Percentiles rank a stretch among this genome's conserved stretches.
phyloP scores from a whole-genome alignment of 2,329 filamentous ascomycete species.

The Colletotrichum sp. region DNA sequence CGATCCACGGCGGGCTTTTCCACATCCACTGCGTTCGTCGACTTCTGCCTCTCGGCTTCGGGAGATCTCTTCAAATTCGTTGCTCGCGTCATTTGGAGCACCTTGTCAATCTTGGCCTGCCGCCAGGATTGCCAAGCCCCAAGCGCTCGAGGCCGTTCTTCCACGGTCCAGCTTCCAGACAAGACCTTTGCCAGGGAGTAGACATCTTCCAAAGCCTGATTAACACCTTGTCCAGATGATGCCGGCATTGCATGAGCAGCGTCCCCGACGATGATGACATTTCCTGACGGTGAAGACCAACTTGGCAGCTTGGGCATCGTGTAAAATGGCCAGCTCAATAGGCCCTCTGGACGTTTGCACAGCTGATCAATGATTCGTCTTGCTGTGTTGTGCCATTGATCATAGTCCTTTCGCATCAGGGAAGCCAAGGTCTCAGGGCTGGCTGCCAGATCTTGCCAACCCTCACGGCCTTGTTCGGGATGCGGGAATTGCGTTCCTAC shows the following conservation, averaged over 20 bases:
- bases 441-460: background rate
- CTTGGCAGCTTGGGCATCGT: background rate
- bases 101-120: background rate
- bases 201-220: background rate
- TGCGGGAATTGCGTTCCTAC: background rate
- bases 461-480: background rate
- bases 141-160: background rate
- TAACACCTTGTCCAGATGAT: background rate
- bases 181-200: background rate
- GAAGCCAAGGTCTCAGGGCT: background rate
- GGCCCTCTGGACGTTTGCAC: background rate
- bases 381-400: background rate
- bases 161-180: background rate
- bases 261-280: background rate
- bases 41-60: background rate
- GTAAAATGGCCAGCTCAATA: background rate
- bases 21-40: background rate
- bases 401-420: background rate
- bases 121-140: background rate
- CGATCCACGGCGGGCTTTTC: background rate
- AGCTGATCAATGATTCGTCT: background rate
- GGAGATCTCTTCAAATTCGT: background rate
- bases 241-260: background rate
- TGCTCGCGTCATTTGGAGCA: background rate
- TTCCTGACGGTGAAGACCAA: background rate